Conservation (phyloP, 306 rosid species). For the Lagenaria siceraria region DNA sequence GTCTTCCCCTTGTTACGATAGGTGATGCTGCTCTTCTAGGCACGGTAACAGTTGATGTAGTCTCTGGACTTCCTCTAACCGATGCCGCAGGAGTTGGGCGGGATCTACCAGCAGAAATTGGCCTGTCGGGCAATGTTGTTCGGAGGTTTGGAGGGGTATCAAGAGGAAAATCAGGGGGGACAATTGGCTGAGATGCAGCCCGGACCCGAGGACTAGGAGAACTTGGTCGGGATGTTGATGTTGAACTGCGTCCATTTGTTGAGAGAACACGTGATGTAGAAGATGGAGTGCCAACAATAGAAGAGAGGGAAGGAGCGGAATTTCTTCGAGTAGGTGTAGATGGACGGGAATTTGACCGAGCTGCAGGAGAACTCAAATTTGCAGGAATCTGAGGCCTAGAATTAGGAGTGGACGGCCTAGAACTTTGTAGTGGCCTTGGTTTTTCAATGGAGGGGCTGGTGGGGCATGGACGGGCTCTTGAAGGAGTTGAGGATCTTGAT, state of each 20-base stretch:
- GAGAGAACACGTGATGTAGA: conserved; percentile 37
- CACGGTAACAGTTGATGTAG: conserved; percentile 26
- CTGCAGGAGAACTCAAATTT: conserved; percentile 57
- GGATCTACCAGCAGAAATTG: conserved; percentile 92
- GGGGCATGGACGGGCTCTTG: conserved; percentile 49
- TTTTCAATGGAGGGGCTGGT: conserved; percentile 45
- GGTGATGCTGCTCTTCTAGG: conserved; percentile 78
- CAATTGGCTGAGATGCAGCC: conserved; percentile 70
- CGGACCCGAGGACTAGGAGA: conserved; percentile 79
- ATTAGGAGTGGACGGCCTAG: conserved; percentile 89
- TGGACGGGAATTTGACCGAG: conserved; percentile 64
- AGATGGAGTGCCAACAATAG: conserved; percentile 32
- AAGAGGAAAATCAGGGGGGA: conserved; percentile 76
- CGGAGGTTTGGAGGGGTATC: conserved; percentile 94
- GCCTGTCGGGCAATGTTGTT: conserved; percentile 85
- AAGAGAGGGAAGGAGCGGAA: conserved; percentile 50
- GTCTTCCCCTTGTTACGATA: conserved; percentile 64
- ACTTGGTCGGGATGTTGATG: conserved; percentile 74
- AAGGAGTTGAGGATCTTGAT: conserved; percentile 79
- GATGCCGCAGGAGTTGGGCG: conserved; percentile 43
- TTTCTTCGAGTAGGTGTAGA: conserved; percentile 75
- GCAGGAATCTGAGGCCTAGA: conserved; percentile 89
- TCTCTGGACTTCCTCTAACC: conserved; percentile 47
- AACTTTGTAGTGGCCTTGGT: conserved; percentile 48
- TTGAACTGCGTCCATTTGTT: conserved; percentile 47